phyloP scores from a whole-genome alignment of 2,329 filamentous ascomycete species.

The Pseudocercospora fuligena region DNA sequence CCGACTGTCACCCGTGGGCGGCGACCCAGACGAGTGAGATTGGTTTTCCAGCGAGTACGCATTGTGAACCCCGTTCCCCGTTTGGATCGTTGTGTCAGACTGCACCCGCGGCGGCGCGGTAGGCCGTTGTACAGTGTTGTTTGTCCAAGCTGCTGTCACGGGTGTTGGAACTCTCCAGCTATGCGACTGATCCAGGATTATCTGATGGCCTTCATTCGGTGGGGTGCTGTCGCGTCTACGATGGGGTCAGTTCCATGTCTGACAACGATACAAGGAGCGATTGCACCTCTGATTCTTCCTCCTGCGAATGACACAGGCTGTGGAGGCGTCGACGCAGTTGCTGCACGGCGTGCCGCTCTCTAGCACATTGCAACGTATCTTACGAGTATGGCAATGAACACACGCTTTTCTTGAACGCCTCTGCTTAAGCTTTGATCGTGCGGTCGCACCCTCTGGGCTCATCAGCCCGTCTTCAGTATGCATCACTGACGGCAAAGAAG shows the following conservation, averaged over 20 bases:
- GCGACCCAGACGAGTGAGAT: conserved; percentile 30
- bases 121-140: conserved; percentile 20
- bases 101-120: conserved; percentile 12
- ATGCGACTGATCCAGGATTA: conserved; percentile 28
- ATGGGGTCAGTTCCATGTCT: conserved; percentile 8
- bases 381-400: conserved; percentile 30
- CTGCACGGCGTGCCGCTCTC: conserved; percentile 30
- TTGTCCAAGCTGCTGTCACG: conserved; percentile 13
- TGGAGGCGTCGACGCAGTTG: conserved; percentile 30
- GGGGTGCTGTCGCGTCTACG: conserved; percentile 31
- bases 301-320: conserved; percentile 26
- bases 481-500: conserved; percentile 16
- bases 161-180: conserved; percentile 29
- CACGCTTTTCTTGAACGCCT: conserved; percentile 29
- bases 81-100: conserved; percentile 11
- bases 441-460: conserved; percentile 17
- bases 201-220: conserved; percentile 25
- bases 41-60: conserved; percentile 23
- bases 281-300: conserved; percentile 31
- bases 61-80: conserved; percentile 9
- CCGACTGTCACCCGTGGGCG: conserved; percentile 23
- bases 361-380: conserved; percentile 30
- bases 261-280: neutral
- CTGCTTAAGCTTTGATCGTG: conserved; percentile 30
- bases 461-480: conserved; percentile 7